Evolutionary conservation across 331 rosid species (phyloP), one percentile per base, ranked within the genome.

Genomic region (Acacia concinna): DNA sequence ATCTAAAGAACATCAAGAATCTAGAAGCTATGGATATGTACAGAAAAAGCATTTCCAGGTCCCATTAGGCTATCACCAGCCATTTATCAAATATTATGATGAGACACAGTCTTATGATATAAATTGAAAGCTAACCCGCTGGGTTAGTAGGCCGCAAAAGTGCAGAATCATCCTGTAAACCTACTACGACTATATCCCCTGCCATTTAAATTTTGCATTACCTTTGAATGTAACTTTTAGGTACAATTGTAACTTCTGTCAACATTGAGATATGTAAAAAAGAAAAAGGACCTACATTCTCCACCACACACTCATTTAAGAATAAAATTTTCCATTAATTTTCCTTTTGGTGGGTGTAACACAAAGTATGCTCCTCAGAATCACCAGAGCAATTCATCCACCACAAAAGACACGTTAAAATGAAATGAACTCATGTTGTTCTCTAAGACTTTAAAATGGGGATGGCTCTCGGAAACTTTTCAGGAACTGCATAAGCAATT

Each of bases 301-400:
- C 21, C 54, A 23, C 11, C 21, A 40, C 20, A 1, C 28, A 20
- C 52, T 68, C 73, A n/a, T 25, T 68, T 15, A 68, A 68, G 52
- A 32, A 34, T 34, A 65, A 28, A 65, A 65, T 38, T 21, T 11
- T 68, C 34, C 32, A 38, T 38, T 25, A 21, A 6, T 41, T 68
- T 38, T 68, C 21, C 15, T 23, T 25, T 25, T 25, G 34, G 23
- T 6, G 47, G 1, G 12, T 23, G n/a, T 23, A 12, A 28, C 11
- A 40, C 20, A 38, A 79, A 40, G 8, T 69, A 78, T 69, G 15
- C 20, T 10, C 79, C 67, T 54, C 11, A 56, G 31, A 68, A 68
- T 28, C 27, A 54, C 12, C 47, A 38, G 67, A 68, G 47, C 73
- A 41, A 81, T 20, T 41, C 72, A 78, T 35, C 57, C 76, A 74